Conservation (phyloP, 495 filamentous ascomycete genomes). For the Aspergillus diversus region DNA sequence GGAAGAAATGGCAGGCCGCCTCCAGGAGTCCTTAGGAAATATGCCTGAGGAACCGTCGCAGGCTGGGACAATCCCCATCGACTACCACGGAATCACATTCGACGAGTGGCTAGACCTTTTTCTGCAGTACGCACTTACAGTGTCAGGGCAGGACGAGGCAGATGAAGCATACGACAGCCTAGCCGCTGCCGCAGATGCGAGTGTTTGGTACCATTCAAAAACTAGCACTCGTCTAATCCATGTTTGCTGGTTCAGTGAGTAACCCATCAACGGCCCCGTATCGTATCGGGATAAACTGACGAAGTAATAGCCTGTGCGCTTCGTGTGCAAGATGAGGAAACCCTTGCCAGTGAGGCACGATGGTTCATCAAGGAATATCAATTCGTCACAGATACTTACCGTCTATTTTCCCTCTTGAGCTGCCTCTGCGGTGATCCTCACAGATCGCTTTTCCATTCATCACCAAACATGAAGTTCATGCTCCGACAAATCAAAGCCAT, state of each 20-base stretch:
- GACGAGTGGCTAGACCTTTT: slow-evolving; percentile 89
- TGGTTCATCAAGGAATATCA: slow-evolving; percentile 88
- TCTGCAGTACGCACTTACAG: slow-evolving; percentile 76
- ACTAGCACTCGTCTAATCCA: slow-evolving; percentile 72
- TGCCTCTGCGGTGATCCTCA: slow-evolving; percentile 59
- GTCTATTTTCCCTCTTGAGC: slow-evolving; percentile 73
- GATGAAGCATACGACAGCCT: slow-evolving; percentile 78
- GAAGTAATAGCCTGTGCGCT: slow-evolving; percentile 71
- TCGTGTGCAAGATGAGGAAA: slow-evolving; percentile 76
- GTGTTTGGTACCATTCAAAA: slow-evolving; percentile 73
- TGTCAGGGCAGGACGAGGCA: slow-evolving; percentile 60
- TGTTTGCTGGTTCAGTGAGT: slow-evolving; percentile 76
- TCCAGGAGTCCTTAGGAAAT: slow-evolving; percentile 54
- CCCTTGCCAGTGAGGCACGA: slow-evolving; percentile 63
- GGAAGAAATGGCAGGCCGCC: slow-evolving; percentile 66
- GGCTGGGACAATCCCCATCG: slow-evolving; percentile 50
- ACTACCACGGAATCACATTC: slow-evolving; percentile 80
- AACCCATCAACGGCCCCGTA: not conserved
- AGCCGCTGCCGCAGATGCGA: slow-evolving; percentile 71
- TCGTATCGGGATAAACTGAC: slow-evolving; percentile 21
- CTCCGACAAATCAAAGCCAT: slow-evolving; percentile 88
- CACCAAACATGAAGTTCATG: slow-evolving; percentile 81
- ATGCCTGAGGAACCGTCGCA: slow-evolving; percentile 33
- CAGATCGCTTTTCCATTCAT: slow-evolving; percentile 56
- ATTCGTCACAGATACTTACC: slow-evolving; percentile 82